A percentile compares a stretch with the other conserved stretches of the same genome.
Evolutionary conservation across 306 rosid genomes (phyloP).

Genomic region (Astragalus glycyphyllos): DNA sequence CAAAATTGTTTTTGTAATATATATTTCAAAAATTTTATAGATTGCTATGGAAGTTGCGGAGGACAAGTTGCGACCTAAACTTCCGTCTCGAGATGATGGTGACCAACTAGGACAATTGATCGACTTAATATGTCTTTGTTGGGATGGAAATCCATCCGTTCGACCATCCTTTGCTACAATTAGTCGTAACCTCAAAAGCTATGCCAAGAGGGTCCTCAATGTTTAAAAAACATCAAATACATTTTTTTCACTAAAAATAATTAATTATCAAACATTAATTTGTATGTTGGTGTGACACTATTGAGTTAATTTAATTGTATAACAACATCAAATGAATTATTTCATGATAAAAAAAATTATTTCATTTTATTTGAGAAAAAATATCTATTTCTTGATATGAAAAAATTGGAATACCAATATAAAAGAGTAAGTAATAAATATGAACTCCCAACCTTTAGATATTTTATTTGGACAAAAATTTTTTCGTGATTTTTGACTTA

Average conservation of each 20-base stretch:
- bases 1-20: background rate
- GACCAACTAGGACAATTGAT: slow-evolving; percentile 53
- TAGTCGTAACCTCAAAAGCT: slow-evolving; percentile 42
- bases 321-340: too few relatives aligned
- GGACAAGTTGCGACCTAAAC: slow-evolving; percentile 64
- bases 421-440: too few relatives aligned
- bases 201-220: slow-evolving; percentile 35
- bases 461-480: too few relatives aligned
- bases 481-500: too few relatives aligned
- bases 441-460: too few relatives aligned
- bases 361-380: too few relatives aligned
- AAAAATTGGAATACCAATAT: too few relatives aligned
- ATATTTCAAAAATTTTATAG: slow-evolving; percentile 33
- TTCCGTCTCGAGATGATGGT: slow-evolving; percentile 49
- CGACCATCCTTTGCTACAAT: slow-evolving; percentile 71
- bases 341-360: too few relatives aligned
- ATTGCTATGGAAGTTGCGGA: slow-evolving; percentile 86
- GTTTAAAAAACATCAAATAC: background rate
- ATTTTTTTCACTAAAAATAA: background rate
- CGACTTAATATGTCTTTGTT: slow-evolving; percentile 56
- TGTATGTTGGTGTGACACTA: background rate
- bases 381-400: too few relatives aligned
- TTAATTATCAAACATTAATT: background rate
- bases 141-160: slow-evolving; percentile 56
- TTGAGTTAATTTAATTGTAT: too few relatives aligned